Percentiles rank a stretch among this genome's conserved stretches.
These are phyloP conservation scores for Emmonsia crescens DNA, from an alignment of 2,329 filamentous ascomycete species.

Conservation along the genomic window DNA sequence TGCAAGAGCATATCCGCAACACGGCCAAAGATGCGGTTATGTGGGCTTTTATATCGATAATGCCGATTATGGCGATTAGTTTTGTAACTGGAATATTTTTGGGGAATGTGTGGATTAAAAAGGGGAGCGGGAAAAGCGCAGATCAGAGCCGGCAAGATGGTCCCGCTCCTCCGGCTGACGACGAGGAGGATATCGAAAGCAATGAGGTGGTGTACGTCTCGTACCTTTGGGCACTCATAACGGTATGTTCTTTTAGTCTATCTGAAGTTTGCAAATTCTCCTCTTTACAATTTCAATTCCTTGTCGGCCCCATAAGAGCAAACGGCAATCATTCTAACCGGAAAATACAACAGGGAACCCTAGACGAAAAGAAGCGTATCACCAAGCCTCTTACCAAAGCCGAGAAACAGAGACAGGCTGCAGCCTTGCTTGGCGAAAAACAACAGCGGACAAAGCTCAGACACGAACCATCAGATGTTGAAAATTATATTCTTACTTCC, in stretches of 20 bases:
- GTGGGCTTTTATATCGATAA: slow-evolving; percentile 53
- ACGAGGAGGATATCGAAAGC: slow-evolving; percentile 9
- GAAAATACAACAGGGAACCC: slow-evolving; percentile 13
- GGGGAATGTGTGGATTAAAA: slow-evolving; percentile 44
- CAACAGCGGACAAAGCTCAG: slow-evolving; percentile 2
- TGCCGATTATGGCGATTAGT: slow-evolving; percentile 46
- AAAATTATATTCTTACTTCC: neutral
- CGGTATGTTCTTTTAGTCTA: slow-evolving; percentile 12
- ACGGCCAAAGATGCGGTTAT: slow-evolving; percentile 48
- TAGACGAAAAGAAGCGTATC: slow-evolving; percentile 18
- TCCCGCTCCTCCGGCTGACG: neutral
- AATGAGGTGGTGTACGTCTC: slow-evolving; percentile 24
- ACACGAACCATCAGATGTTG: slow-evolving; percentile 1
- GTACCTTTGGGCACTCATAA: slow-evolving; percentile 24
- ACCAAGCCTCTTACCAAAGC: slow-evolving; percentile 15
- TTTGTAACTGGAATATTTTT: slow-evolving; percentile 36
- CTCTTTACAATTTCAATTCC: neutral
- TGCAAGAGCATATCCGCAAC: slow-evolving; percentile 31
- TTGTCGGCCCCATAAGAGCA: neutral
- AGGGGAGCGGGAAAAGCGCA: slow-evolving; percentile 17
- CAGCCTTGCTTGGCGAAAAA: slow-evolving; percentile 10
- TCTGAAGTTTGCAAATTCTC: neutral
- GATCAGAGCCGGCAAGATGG: slow-evolving; percentile 10
- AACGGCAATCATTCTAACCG: neutral
- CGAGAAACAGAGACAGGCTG: slow-evolving; percentile 13